Base-by-base conservation (phyloP, 2,329 filamentous ascomycete species). In the Xylaria sp. region DNA sequence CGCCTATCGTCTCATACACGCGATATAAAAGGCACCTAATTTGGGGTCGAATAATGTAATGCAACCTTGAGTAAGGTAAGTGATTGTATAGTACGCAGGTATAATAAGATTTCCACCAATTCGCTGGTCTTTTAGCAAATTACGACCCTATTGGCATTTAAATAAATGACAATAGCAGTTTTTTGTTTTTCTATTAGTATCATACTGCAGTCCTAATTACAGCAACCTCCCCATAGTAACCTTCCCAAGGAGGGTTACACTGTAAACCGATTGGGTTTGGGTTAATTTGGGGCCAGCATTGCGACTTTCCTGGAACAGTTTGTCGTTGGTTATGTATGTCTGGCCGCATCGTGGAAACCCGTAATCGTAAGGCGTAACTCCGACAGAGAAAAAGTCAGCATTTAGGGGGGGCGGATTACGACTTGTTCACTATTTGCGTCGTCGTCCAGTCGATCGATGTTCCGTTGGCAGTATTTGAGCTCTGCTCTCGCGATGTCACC, bases 371-470 rank as follows among this genome's bases (percentile, higher is more conserved):
- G 45, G 15, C 48, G 36, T 7, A 23, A 32, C 50, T 53, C 15
- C 20, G n/a, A 56, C 9, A 20, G 25, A 34, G n/a, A 60, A 60
- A 48, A 52, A 61, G 41, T 15, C 4, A 48, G 43, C n/a, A 13
- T 3, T 20, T 34, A 41, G 25, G 39, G 9, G 56, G 50, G 62
- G 57, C 57, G 52, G 23, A 41, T 62, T 65, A 65, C 57, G 66
- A 57, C 62, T n/a, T 52, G 36, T 36, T 34, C 28, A 46, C 59
- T 55, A 56, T 59, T 48, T 48, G 41, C 53, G 39, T 61, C 50
- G 48, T 45, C 43, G 39, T 52, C 57, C 9, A 23, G 32, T 62
- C 12, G 23, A 20, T 60, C 15, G 55, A 67, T 56, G 46, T 41
- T 60, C 45, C 48, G 50, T 50, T 56, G 30, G 46, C 10, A 52